These are phyloP conservation scores for Medicago truncatula DNA, from an alignment of 306 rosid species.

Conservation along the genomic window MtrunA17r5.0-ANR NC_053046.1:4982001-4982500, in stretches of 20 bases:
- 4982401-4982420: constrained; percentile 65
- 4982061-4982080: too few relatives aligned
- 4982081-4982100: too few relatives aligned
- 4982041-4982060: too few relatives aligned
- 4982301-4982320: constrained; percentile 44
- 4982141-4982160: background rate
- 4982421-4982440: constrained; percentile 73
- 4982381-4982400: constrained; percentile 72
- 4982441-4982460: constrained; percentile 67
- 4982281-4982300: constrained; percentile 33
- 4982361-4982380: constrained; percentile 58
- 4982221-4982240: constrained; percentile 2
- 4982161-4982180: background rate
- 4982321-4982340: constrained; percentile 78
- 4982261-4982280: constrained; percentile 43
- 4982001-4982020: too few relatives aligned
- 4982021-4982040: too few relatives aligned
- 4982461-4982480: constrained; percentile 63
- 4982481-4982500: constrained; percentile 66
- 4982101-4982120: background rate
- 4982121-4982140: constrained; percentile 17
- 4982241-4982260: constrained; percentile 55
- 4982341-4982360: constrained; percentile 55
- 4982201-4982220: background rate
- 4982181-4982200: background rate